phyloP scores from a whole-genome alignment of 2,329 filamentous ascomycete species.

The Arthroderma uncinatum region DNA sequence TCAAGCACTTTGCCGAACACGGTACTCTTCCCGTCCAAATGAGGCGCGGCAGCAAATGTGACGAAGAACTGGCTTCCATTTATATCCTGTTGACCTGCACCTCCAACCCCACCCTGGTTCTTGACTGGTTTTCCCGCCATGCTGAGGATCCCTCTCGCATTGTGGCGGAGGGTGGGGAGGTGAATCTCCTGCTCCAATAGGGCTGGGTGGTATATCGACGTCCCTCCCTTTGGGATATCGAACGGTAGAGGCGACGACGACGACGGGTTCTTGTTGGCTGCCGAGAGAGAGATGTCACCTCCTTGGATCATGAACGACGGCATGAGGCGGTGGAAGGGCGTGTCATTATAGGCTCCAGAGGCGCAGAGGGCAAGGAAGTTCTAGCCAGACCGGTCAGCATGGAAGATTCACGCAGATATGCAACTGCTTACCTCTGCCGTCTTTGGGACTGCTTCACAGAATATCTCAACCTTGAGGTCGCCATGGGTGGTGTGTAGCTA shows the following conservation, averaged over 20 bases:
- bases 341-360: conserved; percentile 48
- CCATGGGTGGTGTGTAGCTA: conserved; percentile 75
- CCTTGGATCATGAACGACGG: conserved; percentile 55
- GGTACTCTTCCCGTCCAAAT: conserved; percentile 56
- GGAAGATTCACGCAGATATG: background rate
- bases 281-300: conserved; percentile 41
- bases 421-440: conserved; percentile 59
- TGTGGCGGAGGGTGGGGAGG: conserved; percentile 46
- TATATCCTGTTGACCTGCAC: conserved; percentile 20
- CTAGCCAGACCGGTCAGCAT: conserved; percentile 21
- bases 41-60: conserved; percentile 49
- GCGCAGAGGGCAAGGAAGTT: conserved; percentile 59
- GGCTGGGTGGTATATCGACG: conserved; percentile 42
- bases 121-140: conserved; percentile 47
- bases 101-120: conserved; percentile 32
- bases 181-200: conserved; percentile 53
- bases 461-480: conserved; percentile 89
- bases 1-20: conserved; percentile 52
- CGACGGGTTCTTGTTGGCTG: conserved; percentile 29
- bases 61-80: conserved; percentile 57
- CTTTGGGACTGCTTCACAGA: conserved; percentile 88
- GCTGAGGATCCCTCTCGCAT: conserved; percentile 46
- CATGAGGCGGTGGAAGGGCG: conserved; percentile 53
- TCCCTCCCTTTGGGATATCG: conserved; percentile 44
- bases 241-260: conserved; percentile 33